Evolutionary conservation across 1,139 yeast genomes (phyloP).

Genomic region (Citeromyces hawaiiensis): DNA sequence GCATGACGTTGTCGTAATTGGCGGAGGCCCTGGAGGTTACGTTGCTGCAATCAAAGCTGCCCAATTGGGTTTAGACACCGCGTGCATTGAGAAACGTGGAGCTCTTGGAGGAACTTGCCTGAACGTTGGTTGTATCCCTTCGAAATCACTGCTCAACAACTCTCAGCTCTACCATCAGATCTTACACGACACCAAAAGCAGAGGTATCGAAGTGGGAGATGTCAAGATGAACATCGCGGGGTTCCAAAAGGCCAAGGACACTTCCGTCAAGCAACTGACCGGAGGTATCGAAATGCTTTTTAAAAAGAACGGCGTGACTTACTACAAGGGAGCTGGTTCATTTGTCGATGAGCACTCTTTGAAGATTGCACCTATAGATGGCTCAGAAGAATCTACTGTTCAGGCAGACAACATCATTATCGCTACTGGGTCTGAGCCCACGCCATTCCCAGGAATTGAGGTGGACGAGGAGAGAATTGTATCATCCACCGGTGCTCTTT

Average conservation of each 20-base stretch:
- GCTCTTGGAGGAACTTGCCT: constrained; percentile 95
- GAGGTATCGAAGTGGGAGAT: constrained; percentile 81
- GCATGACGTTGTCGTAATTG: constrained; percentile 89
- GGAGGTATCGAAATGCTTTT: constrained; percentile 90
- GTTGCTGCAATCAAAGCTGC: constrained; percentile 99
- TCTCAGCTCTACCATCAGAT: constrained; percentile 87
- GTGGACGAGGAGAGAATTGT: constrained; percentile 97
- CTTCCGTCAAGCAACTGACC: constrained; percentile 79
- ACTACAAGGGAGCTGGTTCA: constrained; percentile 88
- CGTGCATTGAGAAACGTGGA: constrained; percentile 96
- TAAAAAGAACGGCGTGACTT: constrained; percentile 90
- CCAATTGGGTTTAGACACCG: constrained; percentile 86
- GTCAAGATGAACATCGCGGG: constrained; percentile 62
- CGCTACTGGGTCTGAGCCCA: constrained; percentile 97
- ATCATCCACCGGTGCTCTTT: constrained; percentile 84
- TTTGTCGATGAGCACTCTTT: constrained; percentile 72
- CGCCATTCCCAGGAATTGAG: constrained; percentile 97
- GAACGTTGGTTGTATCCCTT: constrained; percentile 97
- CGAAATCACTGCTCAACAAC: constrained; percentile 90
- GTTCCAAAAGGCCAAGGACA: constrained; percentile 88
- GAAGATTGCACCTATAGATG: constrained; percentile 79
- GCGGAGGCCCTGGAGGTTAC: constrained; percentile 99
- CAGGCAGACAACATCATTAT: constrained; percentile 82
- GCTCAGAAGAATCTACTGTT: constrained; percentile 53
- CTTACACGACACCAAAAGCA: constrained; percentile 65